These are phyloP conservation scores for Neofusicoccum parvum DNA, from an alignment of 2,329 filamentous ascomycete genomes.

Conservation along the genomic window DNA sequence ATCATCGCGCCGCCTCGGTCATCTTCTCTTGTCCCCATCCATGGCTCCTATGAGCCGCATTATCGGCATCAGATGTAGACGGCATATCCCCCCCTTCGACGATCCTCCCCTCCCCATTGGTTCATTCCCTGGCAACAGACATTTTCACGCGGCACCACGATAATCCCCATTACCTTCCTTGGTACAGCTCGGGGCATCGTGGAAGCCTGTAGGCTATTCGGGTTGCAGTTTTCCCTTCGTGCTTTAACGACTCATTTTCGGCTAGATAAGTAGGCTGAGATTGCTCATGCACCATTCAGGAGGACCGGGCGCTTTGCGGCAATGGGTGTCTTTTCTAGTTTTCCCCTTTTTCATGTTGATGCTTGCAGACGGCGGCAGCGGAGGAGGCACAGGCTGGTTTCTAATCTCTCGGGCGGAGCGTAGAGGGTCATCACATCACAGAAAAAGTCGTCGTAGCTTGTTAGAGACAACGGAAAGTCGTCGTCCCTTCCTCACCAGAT, in stretches of 20 bases:
- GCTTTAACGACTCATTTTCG: slow-evolving; percentile 19
- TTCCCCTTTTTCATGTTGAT: slow-evolving; percentile 21
- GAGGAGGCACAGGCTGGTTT: slow-evolving; percentile 20
- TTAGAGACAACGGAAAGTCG: slow-evolving; percentile 21
- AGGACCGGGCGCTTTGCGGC: slow-evolving; percentile 23
- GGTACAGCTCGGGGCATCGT: slow-evolving; percentile 13
- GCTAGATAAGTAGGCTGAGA: slow-evolving; percentile 21
- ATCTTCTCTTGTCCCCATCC: slow-evolving; percentile 6
- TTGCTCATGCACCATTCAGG: slow-evolving; percentile 22
- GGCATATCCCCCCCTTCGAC: slow-evolving; percentile 19
- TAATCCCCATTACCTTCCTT: slow-evolving; percentile 20
- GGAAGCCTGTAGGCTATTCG: slow-evolving; percentile 18
- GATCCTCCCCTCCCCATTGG: slow-evolving; percentile 8
- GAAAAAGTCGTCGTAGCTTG: slow-evolving; percentile 21
- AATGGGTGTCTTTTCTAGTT: slow-evolving; percentile 21
- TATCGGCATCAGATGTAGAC: slow-evolving; percentile 22
- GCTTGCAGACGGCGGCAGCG: slow-evolving; percentile 20
- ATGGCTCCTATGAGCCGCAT: slow-evolving; percentile 9
- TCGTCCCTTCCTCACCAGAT: slow-evolving; percentile 17
- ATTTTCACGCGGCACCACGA: slow-evolving; percentile 18
- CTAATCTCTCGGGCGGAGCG: slow-evolving; percentile 20
- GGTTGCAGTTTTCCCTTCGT: slow-evolving; percentile 21
- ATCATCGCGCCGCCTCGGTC: slow-evolving; percentile 10
- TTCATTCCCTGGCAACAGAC: slow-evolving; percentile 20
- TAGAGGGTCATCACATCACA: slow-evolving; percentile 20